These are phyloP conservation scores for Hirsutella thompsonii DNA, from an alignment of 2,329 filamentous ascomycete species.

Conservation along the genomic window DNA sequence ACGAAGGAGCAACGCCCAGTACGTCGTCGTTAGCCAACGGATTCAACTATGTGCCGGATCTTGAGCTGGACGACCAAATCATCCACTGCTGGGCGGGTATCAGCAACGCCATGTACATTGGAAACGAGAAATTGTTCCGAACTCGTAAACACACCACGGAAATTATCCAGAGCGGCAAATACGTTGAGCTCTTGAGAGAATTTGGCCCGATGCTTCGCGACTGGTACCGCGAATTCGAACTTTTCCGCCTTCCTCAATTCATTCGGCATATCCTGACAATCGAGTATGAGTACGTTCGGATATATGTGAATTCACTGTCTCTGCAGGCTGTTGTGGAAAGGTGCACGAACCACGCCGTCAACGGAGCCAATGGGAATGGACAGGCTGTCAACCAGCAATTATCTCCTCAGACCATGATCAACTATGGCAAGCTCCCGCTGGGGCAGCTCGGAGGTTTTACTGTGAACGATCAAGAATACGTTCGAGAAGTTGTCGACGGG, in stretches of 20 bases:
- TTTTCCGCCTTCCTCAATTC: conserved; percentile 54
- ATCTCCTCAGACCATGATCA: conserved; percentile 52
- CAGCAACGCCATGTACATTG: conserved; percentile 81
- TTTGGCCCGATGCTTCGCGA: conserved; percentile 67
- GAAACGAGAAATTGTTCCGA: conserved; percentile 78
- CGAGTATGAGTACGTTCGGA: conserved; percentile 88
- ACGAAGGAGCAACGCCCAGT: conserved; percentile 46
- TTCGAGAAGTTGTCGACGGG: conserved; percentile 65
- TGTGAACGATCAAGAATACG: conserved; percentile 56
- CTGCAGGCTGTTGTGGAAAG: conserved; percentile 91
- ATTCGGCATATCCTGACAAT: conserved; percentile 73
- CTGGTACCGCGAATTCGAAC: conserved; percentile 75
- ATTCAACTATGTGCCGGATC: conserved; percentile 54
- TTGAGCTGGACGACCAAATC: conserved; percentile 55
- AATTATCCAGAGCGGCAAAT: conserved; percentile 75
- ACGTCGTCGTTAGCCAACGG: conserved; percentile 44
- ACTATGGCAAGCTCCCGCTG: conserved; percentile 50
- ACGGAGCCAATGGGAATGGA: conserved; percentile 22
- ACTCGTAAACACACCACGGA: conserved; percentile 80
- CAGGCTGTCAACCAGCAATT: conserved; percentile 23
- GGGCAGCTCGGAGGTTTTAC: conserved; percentile 52
- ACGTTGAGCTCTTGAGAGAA: conserved; percentile 66
- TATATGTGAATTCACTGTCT: conserved; percentile 89
- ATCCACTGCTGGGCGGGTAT: conserved; percentile 90
- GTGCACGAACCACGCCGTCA: conserved; percentile 62